Evolutionary conservation across 129 eudicot genomes (phyloP).

Genomic region (Chrysanthemum seticuspe): DNA sequence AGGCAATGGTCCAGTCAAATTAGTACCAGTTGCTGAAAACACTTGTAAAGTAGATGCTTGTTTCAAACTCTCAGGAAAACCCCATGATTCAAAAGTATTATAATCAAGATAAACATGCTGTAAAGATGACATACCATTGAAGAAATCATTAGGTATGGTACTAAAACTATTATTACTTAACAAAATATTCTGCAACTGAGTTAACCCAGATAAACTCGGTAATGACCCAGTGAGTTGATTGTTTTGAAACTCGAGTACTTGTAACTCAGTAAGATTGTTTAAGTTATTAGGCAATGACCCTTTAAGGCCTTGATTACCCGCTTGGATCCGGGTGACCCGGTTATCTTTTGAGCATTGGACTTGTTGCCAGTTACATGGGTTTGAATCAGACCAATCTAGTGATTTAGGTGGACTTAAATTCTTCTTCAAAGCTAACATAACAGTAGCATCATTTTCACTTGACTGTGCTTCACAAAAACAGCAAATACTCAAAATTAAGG

Average conservation of each 20-base stretch:
- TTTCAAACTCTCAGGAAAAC: slow-evolving; percentile 49
- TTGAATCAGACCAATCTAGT: slow-evolving; percentile 60
- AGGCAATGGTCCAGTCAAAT: slow-evolving; percentile 60
- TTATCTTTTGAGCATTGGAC: slow-evolving; percentile 50
- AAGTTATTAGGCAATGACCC: slow-evolving; percentile 59
- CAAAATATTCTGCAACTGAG: slow-evolving; percentile 48
- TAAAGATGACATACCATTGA: slow-evolving; percentile 67
- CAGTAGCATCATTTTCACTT: slow-evolving; percentile 40
- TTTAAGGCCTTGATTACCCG: slow-evolving; percentile 40
- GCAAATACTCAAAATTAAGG: background rate
- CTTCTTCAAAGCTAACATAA: slow-evolving; percentile 46
- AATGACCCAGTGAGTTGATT: slow-evolving; percentile 60
- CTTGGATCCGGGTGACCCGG: slow-evolving; percentile 82
- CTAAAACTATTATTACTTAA: slow-evolving; percentile 51
- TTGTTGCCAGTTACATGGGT: slow-evolving; percentile 64
- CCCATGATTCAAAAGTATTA: slow-evolving; percentile 52
- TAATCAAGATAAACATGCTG: slow-evolving; percentile 56
- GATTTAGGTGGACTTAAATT: slow-evolving; percentile 40
- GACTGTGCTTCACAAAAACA: slow-evolving; percentile 34
- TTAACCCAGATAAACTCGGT: slow-evolving; percentile 73
- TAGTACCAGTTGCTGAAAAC: slow-evolving; percentile 61
- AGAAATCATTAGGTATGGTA: slow-evolving; percentile 67
- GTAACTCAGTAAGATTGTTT: slow-evolving; percentile 46
- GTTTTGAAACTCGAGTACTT: slow-evolving; percentile 48
- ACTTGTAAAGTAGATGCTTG: slow-evolving; percentile 42